These are phyloP conservation scores for Phytopythium boreale DNA, from an alignment of 352 stramenopile species.

Conservation along the genomic window DNA sequence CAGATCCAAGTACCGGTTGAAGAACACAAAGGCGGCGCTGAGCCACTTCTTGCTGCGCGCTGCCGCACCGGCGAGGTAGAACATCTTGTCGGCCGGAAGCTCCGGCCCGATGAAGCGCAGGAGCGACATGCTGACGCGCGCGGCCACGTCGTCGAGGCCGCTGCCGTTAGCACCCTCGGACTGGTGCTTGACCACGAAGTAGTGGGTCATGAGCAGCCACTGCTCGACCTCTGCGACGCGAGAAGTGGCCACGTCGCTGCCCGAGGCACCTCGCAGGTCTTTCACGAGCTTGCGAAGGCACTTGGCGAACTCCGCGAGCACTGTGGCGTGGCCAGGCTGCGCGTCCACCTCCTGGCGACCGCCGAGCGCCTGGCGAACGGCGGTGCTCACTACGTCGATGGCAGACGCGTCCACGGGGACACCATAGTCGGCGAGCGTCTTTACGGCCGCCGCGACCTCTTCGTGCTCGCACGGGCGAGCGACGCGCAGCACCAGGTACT, in stretches of 20 bases:
- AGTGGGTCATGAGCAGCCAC: constrained; percentile 74
- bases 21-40: constrained; percentile 93
- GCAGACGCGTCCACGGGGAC: constrained; percentile 59
- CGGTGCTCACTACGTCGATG: constrained; percentile 49
- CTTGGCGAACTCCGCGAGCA: constrained; percentile 66
- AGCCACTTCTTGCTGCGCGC: constrained; percentile 87
- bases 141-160: constrained; percentile 62
- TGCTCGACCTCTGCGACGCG: constrained; percentile 74
- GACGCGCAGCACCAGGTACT: constrained; percentile 85
- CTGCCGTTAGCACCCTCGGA: constrained; percentile 26
- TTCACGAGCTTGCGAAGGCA: constrained; percentile 68
- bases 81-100: constrained; percentile 94
- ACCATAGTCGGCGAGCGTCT: constrained; percentile 72
- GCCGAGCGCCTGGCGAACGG: constrained; percentile 55
- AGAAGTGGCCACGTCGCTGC: constrained; percentile 46
- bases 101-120: constrained; percentile 84
- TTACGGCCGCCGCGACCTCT: constrained; percentile 74
- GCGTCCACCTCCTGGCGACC: constrained; percentile 42
- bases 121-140: constrained; percentile 85
- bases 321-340: constrained; percentile 34
- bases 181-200: constrained; percentile 72
- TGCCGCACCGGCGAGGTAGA: constrained; percentile 85
- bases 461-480: constrained; percentile 66
- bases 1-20: constrained; percentile 95
- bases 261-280: constrained; percentile 43